Percentiles rank a stretch among this genome's conserved stretches.
Conservation (phyloP, 2,329 filamentous ascomycete genomes). For the Cordyceps cateniannulata region DNA sequence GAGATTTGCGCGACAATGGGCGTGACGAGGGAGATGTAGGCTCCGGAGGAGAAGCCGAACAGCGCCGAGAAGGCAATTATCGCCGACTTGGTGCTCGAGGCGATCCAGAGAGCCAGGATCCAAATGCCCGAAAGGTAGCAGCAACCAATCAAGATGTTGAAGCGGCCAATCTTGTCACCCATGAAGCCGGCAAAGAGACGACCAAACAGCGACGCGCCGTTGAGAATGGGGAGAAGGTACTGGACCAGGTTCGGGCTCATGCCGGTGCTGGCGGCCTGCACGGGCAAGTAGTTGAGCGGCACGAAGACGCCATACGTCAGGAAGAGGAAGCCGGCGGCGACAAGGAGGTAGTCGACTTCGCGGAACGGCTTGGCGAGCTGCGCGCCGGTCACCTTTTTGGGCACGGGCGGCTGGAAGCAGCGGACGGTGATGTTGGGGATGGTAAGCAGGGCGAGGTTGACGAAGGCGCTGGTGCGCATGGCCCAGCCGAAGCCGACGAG, state of each 20-base stretch:
- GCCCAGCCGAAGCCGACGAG: constrained; percentile 33
- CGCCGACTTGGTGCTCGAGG: constrained; percentile 20
- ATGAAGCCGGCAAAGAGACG: constrained; percentile 18
- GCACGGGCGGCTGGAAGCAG: constrained; percentile 15
- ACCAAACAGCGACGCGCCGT: constrained; percentile 20
- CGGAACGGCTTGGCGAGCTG: constrained; percentile 24
- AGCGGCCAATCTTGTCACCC: constrained; percentile 22
- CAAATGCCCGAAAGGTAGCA: constrained; percentile 30
- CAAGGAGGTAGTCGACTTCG: constrained; percentile 22
- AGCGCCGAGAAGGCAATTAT: constrained; percentile 26
- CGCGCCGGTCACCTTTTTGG: constrained; percentile 20
- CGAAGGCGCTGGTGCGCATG: constrained; percentile 32
- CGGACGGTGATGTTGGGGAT: constrained; percentile 26
- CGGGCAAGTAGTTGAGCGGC: constrained; percentile 24
- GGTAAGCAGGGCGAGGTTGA: constrained; percentile 28
- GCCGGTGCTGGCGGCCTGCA: constrained; percentile 18
- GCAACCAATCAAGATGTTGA: constrained; percentile 33
- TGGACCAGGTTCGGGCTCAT: constrained; percentile 15
- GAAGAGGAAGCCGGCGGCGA: constrained; percentile 22
- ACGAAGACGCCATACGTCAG: constrained; percentile 28
- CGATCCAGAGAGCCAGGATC: constrained; percentile 32
- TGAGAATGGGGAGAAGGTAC: constrained; percentile 22
- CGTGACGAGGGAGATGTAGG: constrained; percentile 25
- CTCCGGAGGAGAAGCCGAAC: constrained; percentile 31
- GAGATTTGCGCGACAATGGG: constrained; percentile 42